These are phyloP conservation scores for Astragalus glycyphyllos DNA, from an alignment of 306 rosid species.

Conservation along the genomic window DNA sequence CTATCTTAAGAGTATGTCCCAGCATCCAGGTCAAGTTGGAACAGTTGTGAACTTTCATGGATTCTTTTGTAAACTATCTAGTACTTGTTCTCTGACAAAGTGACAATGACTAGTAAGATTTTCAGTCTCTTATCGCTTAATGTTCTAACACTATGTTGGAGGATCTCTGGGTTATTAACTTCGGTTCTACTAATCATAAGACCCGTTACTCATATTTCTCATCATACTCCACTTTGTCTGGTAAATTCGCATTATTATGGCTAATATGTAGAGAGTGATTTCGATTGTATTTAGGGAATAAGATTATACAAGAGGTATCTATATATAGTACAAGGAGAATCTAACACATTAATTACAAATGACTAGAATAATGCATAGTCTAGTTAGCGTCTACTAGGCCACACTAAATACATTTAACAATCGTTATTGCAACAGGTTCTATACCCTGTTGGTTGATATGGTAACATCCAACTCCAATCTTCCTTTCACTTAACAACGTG, in stretches of 20 bases:
- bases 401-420: no score
- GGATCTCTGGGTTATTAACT: not conserved
- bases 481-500: no score
- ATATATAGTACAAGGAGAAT: no score
- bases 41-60: not conserved
- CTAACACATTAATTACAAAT: no score
- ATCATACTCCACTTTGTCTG: not conserved
- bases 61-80: not conserved
- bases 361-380: no score
- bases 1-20: not conserved
- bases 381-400: no score
- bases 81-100: not conserved
- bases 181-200: not conserved
- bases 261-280: no score
- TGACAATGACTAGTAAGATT: not conserved
- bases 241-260: not conserved
- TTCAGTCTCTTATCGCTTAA: not conserved
- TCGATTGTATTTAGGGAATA: no score
- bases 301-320: no score
- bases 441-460: no score
- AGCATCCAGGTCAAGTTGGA: not conserved
- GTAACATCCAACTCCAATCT: no score
- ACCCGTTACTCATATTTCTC: not conserved
- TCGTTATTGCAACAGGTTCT: no score
- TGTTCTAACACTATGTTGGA: not conserved